These are phyloP conservation scores for Talaromyces sp. DNA, from an alignment of 2,329 filamentous ascomycete species.

Conservation along the genomic window DNA sequence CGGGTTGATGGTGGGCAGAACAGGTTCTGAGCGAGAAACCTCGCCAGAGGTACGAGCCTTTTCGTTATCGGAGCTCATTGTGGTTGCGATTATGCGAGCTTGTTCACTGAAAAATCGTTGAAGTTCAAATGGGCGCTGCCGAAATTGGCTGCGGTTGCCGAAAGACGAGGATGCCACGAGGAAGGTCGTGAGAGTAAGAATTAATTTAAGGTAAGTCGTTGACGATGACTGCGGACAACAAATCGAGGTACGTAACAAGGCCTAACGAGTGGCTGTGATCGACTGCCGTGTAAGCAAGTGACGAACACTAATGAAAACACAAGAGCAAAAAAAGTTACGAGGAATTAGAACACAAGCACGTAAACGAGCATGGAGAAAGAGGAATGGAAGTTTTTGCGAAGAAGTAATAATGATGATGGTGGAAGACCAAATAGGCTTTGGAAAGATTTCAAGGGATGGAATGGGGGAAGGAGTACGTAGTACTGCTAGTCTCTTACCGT, in stretches of 20 bases:
- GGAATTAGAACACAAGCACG: conserved; percentile 15
- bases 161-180: conserved; percentile 45
- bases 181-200: conserved; percentile 18
- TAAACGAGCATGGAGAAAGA: conserved; percentile 16
- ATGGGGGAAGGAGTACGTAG: conserved; percentile 13
- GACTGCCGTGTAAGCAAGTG: conserved; percentile 24
- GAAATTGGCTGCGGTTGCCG: conserved; percentile 39
- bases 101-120: conserved; percentile 46
- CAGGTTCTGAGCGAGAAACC: conserved; percentile 39
- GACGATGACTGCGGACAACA: not conserved
- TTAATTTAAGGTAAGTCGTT: conserved; percentile 3
- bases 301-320: conserved; percentile 23
- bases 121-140: conserved; percentile 48
- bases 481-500: not conserved
- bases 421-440: conserved; percentile 20
- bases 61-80: conserved; percentile 66
- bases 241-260: conserved; percentile 3
- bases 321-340: conserved; percentile 17
- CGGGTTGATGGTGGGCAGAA: conserved; percentile 78
- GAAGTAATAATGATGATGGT: conserved; percentile 19
- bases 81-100: conserved; percentile 33
- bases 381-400: conserved; percentile 8
- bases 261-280: conserved; percentile 20
- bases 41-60: conserved; percentile 83
- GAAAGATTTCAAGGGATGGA: conserved; percentile 13